Percentiles rank a stretch among this genome's conserved stretches.
These are phyloP conservation scores for Aspergillus asperescens DNA, from an alignment of 495 filamentous ascomycete genomes.

Conservation along the genomic window DNA sequence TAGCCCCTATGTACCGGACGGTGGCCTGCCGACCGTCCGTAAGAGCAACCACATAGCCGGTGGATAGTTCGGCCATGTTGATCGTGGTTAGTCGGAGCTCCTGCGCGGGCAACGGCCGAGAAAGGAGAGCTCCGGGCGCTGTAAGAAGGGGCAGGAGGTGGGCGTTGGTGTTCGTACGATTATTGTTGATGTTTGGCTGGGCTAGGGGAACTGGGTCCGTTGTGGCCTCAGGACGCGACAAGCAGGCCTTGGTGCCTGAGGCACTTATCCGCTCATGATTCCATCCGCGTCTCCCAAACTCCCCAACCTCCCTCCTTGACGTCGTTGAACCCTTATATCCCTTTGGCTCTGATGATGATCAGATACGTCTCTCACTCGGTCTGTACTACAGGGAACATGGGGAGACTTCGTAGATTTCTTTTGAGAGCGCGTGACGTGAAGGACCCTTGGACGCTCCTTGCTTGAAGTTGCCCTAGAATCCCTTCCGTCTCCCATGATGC, in stretches of 20 bases:
- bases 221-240: constrained; percentile 20
- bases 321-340: background rate
- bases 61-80: constrained; percentile 35
- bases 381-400: background rate
- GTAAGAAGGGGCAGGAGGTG: constrained; percentile 4
- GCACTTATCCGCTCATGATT: constrained; percentile 10
- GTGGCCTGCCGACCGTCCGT: constrained; percentile 69
- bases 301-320: background rate
- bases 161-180: constrained; percentile 11
- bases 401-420: background rate
- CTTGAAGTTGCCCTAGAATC: background rate
- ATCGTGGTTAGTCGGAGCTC: constrained; percentile 10
- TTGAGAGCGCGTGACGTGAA: background rate
- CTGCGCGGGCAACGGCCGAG: constrained; percentile 9
- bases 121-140: background rate
- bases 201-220: constrained; percentile 8
- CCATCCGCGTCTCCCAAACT: background rate
- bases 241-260: constrained; percentile 16
- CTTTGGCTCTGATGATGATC: background rate
- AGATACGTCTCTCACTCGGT: background rate
- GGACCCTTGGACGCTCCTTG: background rate
- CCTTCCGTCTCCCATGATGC: background rate
- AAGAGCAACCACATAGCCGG: constrained; percentile 61
- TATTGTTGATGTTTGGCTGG: constrained; percentile 18
- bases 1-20: constrained; percentile 74